A percentile compares a stretch with the other conserved stretches of the same genome.
Evolutionary conservation across 208 protist species (phyloP).

Genomic region (Borovskyia barvae): DNA sequence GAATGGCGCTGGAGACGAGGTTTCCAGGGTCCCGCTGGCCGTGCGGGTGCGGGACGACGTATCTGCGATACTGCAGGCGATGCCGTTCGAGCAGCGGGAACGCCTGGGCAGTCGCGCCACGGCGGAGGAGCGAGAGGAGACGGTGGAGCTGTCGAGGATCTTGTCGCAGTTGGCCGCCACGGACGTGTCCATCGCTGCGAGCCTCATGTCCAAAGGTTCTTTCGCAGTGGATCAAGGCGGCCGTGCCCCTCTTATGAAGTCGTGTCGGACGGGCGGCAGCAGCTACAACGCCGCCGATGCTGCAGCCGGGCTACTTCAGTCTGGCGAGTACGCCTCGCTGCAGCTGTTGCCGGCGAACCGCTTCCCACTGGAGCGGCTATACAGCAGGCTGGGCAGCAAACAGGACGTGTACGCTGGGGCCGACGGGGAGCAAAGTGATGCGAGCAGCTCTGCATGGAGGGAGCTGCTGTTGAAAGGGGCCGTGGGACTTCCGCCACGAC

Average conservation of each 20-base stretch:
- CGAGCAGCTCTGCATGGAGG: too few species aligned
- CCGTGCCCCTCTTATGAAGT: too few species aligned
- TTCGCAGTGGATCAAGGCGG: too few species aligned
- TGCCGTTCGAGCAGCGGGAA: conserved; percentile 14
- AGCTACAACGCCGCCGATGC: too few species aligned
- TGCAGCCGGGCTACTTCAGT: background rate
- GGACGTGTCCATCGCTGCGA: background rate
- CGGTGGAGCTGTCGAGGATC: background rate
- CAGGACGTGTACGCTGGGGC: too few species aligned
- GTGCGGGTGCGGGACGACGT: conserved; percentile 12
- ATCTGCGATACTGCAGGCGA: conserved; percentile 10
- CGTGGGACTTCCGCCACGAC: too few species aligned
- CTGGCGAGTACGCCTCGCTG: background rate
- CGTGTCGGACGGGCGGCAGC: too few species aligned
- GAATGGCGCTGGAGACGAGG: background rate
- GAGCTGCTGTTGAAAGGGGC: too few species aligned
- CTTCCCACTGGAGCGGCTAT: conserved; percentile 1
- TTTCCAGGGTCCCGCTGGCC: conserved; percentile 2
- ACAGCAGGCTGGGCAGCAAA: background rate
- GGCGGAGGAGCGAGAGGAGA: conserved; percentile 6
- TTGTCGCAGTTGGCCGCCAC: background rate
- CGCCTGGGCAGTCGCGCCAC: conserved; percentile 16
- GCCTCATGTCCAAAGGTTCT: too few species aligned
- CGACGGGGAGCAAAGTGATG: too few species aligned
- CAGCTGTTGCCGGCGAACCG: conserved; percentile 1